Evolutionary conservation across 495 filamentous ascomycete species (phyloP).

Genomic region (Xylaria scruposa): DNA sequence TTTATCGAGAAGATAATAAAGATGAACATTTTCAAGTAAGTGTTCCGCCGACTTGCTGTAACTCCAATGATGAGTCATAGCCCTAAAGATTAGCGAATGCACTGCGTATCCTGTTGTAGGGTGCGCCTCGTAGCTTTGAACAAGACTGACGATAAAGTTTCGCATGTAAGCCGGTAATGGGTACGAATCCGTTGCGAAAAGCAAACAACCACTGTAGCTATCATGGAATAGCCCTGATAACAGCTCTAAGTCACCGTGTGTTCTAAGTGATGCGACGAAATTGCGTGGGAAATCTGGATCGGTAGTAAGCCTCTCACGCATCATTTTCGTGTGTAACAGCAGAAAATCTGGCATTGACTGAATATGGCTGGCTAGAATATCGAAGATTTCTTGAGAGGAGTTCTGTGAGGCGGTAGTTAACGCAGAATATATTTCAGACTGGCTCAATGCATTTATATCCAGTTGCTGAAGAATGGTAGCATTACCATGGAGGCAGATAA

Average conservation of each 20-base stretch:
- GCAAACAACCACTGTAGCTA: background rate
- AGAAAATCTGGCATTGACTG: background rate
- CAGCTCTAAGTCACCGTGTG: background rate
- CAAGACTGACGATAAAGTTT: background rate
- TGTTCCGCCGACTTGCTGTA: background rate
- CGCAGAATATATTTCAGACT: too few species aligned
- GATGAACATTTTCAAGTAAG: background rate
- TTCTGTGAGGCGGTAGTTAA: background rate
- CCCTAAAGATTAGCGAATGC: background rate
- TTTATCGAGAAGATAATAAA: background rate
- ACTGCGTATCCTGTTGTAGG: background rate
- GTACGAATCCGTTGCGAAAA: background rate
- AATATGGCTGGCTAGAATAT: background rate
- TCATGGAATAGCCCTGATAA: background rate
- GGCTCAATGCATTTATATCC: too few species aligned
- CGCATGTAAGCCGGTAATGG: constrained; percentile 1
- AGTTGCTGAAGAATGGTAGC: constrained; percentile 8
- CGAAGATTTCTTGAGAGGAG: background rate
- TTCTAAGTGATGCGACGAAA: background rate
- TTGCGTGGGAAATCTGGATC: background rate
- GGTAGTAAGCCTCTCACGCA: background rate
- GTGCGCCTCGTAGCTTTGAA: background rate
- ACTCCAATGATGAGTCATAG: background rate
- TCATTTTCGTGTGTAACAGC: background rate
- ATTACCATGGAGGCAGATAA: constrained; percentile 2